phyloP scores from a whole-genome alignment of 2,329 filamentous ascomycete genomes.

The Trichoderma gracile region DNA sequence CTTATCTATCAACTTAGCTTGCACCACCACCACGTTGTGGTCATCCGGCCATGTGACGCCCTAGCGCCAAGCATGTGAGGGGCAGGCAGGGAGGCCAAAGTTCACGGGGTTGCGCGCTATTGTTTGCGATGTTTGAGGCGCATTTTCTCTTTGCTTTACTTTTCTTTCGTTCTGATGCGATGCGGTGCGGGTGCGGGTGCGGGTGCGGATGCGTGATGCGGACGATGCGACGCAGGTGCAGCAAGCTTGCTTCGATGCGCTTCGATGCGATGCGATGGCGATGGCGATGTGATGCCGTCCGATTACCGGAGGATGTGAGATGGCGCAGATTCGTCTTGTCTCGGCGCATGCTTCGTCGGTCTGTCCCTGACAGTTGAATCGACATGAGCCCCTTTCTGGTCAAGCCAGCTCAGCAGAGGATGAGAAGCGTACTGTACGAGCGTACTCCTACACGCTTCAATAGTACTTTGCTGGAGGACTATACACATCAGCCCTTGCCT shows the following conservation, averaged over 20 bases:
- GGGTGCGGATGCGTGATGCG: background rate
- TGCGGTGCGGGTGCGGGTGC: background rate
- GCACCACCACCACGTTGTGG: slow-evolving; percentile 26
- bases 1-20: no score
- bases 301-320: no score
- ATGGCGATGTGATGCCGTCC: background rate
- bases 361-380: background rate
- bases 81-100: background rate
- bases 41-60: slow-evolving; percentile 26
- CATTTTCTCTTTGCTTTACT: no score
- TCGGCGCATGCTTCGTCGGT: no score
- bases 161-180: background rate
- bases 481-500: background rate
- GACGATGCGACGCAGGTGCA: background rate
- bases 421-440: background rate
- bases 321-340: slow-evolving; percentile 1
- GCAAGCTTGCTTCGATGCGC: background rate
- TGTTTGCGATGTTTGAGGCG: no score
- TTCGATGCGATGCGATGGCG: background rate
- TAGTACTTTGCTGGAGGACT: no score
- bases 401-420: slow-evolving; percentile 8
- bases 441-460: no score
- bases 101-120: no score
- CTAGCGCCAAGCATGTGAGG: slow-evolving; percentile 20
- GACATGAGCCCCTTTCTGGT: background rate